These are phyloP conservation scores for Backusella morwellensis DNA, from an alignment of 192 early-diverging fungal species.

Conservation along the genomic window DNA sequence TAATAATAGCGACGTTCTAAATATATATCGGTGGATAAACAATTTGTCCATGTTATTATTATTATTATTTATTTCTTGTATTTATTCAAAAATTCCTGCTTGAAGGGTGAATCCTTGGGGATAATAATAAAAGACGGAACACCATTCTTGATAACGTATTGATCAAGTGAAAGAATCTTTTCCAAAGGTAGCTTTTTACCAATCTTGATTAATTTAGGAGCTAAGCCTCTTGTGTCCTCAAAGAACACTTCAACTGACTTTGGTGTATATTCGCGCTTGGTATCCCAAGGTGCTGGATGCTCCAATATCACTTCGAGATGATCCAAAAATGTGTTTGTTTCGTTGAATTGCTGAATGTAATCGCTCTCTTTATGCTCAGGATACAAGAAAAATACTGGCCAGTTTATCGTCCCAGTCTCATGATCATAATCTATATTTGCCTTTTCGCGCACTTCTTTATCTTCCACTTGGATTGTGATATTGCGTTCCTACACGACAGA, in stretches of 20 bases:
- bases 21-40: not conserved
- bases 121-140: slow-evolving; percentile 86
- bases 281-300: slow-evolving; percentile 84
- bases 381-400: slow-evolving; percentile 93
- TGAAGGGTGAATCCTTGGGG: slow-evolving; percentile 60
- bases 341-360: slow-evolving; percentile 82
- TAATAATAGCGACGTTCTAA: not conserved
- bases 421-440: slow-evolving; percentile 52
- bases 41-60: not conserved
- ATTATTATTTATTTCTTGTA: slow-evolving; percentile 48
- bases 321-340: slow-evolving; percentile 76
- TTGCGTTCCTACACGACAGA: slow-evolving; percentile 36
- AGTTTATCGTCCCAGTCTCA: slow-evolving; percentile 58
- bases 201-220: slow-evolving; percentile 64
- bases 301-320: slow-evolving; percentile 84
- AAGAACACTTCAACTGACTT: slow-evolving; percentile 80
- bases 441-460: slow-evolving; percentile 33
- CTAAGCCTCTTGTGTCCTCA: slow-evolving; percentile 52
- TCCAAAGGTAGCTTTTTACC: slow-evolving; percentile 60
- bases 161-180: slow-evolving; percentile 58
- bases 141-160: slow-evolving; percentile 79
- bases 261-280: slow-evolving; percentile 59
- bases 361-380: slow-evolving; percentile 93
- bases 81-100: slow-evolving; percentile 58
- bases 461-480: slow-evolving; percentile 42